A percentile compares a stretch with the other conserved stretches of the same genome.
phyloP scores from a whole-genome alignment of 2,329 filamentous ascomycete genomes.

The Chalaropsis ovoidea region DNA sequence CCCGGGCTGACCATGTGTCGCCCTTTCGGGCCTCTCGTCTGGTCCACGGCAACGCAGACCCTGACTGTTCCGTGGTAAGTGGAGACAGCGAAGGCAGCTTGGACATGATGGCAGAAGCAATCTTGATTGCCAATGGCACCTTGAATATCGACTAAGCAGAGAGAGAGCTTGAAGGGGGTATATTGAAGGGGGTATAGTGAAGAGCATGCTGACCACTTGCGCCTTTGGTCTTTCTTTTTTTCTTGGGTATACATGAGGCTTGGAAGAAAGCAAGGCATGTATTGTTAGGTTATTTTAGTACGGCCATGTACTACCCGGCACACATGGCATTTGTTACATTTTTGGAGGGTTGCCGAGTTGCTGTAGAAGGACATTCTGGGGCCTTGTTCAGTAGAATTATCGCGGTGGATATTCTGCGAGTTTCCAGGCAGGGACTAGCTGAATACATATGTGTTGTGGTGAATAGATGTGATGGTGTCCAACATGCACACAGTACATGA shows the following conservation, averaged over 20 bases:
- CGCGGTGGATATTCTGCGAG: not conserved
- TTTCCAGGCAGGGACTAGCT: not conserved
- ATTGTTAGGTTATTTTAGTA: constrained; percentile 13
- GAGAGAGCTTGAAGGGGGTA: not conserved
- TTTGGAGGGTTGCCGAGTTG: not conserved
- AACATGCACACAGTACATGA: not conserved
- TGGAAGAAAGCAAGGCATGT: constrained; percentile 2
- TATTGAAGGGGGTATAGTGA: not conserved
- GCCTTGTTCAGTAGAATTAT: constrained; percentile 16
- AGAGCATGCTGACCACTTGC: not conserved
- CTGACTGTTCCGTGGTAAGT: constrained; percentile 11
- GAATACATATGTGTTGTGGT: not conserved
- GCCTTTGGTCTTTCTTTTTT: not conserved
- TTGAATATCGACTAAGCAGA: constrained; percentile 6
- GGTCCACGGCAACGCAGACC: constrained; percentile 11
- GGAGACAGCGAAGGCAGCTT: constrained; percentile 19
- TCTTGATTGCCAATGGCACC: constrained; percentile 18
- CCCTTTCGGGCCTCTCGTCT: constrained; percentile 24
- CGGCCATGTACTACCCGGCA: not conserved
- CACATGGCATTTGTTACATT: not conserved
- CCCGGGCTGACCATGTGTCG: constrained; percentile 19
- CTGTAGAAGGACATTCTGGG: not conserved
- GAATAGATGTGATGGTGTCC: not conserved
- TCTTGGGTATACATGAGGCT: constrained; percentile 5
- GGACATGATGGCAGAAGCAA: constrained; percentile 20